These are phyloP conservation scores for Corniculantispora saksenae DNA, from an alignment of 2,329 filamentous ascomycete genomes.

Conservation along the genomic window DNA sequence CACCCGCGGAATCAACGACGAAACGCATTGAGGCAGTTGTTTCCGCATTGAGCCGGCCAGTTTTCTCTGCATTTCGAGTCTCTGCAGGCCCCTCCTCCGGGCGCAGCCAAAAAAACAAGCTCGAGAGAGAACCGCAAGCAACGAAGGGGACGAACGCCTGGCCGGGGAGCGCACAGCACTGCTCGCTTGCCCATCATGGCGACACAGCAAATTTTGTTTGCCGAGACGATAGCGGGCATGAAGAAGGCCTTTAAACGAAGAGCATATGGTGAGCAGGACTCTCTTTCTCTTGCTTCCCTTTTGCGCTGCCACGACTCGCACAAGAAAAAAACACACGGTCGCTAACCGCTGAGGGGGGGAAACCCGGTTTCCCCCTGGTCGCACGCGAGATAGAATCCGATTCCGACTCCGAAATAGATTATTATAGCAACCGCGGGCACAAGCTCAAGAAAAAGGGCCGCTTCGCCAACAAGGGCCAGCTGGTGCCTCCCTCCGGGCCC, in stretches of 20 bases:
- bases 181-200: conserved; percentile 36
- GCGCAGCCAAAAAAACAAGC: not conserved
- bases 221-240: conserved; percentile 68
- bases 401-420: conserved; percentile 71
- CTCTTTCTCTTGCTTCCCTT: not conserved
- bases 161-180: not conserved
- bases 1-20: not conserved
- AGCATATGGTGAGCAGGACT: conserved; percentile 53
- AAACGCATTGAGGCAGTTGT: not conserved
- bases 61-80: not conserved
- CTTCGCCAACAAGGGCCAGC: conserved; percentile 69
- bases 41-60: not conserved
- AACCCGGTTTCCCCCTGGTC: not conserved
- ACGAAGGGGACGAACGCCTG: not conserved
- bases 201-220: conserved; percentile 61
- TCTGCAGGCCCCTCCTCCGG: not conserved
- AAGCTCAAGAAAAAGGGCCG: conserved; percentile 76
- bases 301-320: conserved; percentile 10
- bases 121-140: not conserved
- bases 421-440: conserved; percentile 72
- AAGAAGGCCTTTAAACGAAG: conserved; percentile 67
- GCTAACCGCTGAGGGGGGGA: conserved; percentile 28
- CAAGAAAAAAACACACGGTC: conserved; percentile 9
- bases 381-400: conserved; percentile 63
- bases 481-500: conserved; percentile 66